Base-by-base conservation (phyloP, 768 basidiomycete genomes). In the Suillus luteus region DNA sequence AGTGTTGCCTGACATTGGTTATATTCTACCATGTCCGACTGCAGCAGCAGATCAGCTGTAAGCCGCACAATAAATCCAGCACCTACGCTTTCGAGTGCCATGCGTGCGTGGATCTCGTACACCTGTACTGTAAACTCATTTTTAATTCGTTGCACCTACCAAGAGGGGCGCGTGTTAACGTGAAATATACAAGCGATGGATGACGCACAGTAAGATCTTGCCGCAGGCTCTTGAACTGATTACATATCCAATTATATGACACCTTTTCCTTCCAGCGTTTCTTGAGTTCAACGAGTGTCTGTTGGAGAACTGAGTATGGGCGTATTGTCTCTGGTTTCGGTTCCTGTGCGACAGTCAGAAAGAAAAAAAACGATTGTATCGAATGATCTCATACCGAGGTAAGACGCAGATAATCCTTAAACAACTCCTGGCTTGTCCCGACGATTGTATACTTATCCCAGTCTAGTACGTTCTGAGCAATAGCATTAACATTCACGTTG, bases 21-120 rank as follows among this genome's bases (percentile, higher is more conserved):
- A 75, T 96, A 99, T 85, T 99, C 97, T 68, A 97, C 95, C 84
- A 99, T 92, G 76, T 99, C 97, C 72, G 83, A 86, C 96, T 99
- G 77, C 15, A 63, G 48, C 17, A 46, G 37, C 52, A 67, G 66
- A 68, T 61, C 46, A 59, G 37, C 62, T 63, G 65, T 66, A 65
- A 71, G 66, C 49, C 58, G 71, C 67, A 58, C 43, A 38, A 52
- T 54, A 61, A 33, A 48, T 59, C 52, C 11, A 40, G 33, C 5
- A 77, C 87, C 63, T 77, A 95, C 94, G 70, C 87, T 89, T 84
- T 96, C 93, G 46, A 99, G 81, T 51, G 97, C 97, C 82, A 99
- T 96, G 40, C 97, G 88, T 31, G 94, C 97, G 78, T 99, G 97
- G 44, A 96, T 97, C 75, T 99, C 97, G 73, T 99, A 99, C 12